Percentiles rank a stretch among this genome's conserved stretches.
Evolutionary conservation across 2,329 filamentous ascomycete genomes (phyloP).

Genomic region (Aspergillus latus): DNA sequence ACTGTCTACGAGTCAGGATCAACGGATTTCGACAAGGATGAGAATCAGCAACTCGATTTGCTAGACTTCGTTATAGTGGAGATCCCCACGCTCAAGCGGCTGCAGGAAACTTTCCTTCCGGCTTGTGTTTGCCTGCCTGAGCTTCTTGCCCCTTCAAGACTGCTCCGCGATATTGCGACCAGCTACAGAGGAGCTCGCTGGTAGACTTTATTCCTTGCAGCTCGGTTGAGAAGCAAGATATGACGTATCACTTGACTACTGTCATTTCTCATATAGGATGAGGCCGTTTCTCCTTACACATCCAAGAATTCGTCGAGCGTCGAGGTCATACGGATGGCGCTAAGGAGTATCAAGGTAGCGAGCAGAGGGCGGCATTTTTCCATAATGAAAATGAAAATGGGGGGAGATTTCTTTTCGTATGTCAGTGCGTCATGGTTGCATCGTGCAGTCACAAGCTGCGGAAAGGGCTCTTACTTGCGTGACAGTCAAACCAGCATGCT

Average conservation of each 20-base stretch:
- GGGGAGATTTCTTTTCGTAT: background rate
- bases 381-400: background rate
- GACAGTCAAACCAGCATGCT: background rate
- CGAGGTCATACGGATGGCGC: background rate
- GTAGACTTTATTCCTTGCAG: constrained; percentile 15
- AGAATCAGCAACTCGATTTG: constrained; percentile 16
- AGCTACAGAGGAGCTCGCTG: constrained; percentile 8
- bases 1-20: constrained; percentile 23
- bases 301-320: constrained; percentile 6
- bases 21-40: constrained; percentile 13
- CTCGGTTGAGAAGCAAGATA: constrained; percentile 19
- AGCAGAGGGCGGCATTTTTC: background rate
- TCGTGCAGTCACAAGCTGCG: background rate
- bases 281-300: constrained; percentile 12
- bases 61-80: constrained; percentile 16
- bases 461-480: background rate
- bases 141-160: constrained; percentile 13
- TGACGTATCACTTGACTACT: constrained; percentile 19
- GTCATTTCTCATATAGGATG: background rate
- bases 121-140: constrained; percentile 8
- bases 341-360: background rate
- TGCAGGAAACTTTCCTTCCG: constrained; percentile 20
- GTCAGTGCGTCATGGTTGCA: background rate
- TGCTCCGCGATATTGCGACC: constrained; percentile 12
- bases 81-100: constrained; percentile 18